Evolutionary conservation across 805 yeast species (phyloP), one percentile per base, ranked within the genome.

Genomic region (Candida caryicola): DNA sequence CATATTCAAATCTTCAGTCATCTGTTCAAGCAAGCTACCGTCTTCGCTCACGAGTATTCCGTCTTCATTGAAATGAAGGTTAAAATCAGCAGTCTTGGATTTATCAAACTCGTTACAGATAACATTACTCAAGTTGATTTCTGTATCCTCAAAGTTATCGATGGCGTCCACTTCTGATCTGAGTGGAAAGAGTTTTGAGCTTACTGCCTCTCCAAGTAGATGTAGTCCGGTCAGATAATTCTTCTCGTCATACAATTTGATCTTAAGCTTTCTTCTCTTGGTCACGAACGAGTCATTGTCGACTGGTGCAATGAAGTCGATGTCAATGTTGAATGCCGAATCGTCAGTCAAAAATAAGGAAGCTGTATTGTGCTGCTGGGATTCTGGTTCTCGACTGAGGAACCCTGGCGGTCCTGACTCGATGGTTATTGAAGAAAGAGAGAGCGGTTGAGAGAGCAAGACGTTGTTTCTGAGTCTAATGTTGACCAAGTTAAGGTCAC

Each of bases 241-340:
- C 7, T 31, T 31, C 12, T 39, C 33, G 36, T 54, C 57, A 16
- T 31, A 27, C n/a, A 27, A 23, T 18, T 41, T 31, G 25, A 51
- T 52, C 23, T 46, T 50, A 25, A 49, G 31, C 34, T 40, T 47
- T 32, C 60, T 44, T 36, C 46, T 37, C 29, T 45, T 50, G 7
- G 12, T 18, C n/a, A 14, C 23, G 13, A 36, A 36, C 10, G 21
- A 17, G 9, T 41, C 47, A 12, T 38, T 18, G 1, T 36, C 41
- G 33, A 44, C 32, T 1, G 42, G 41, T 0, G 46, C 47, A 3
- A 47, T 43, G 16, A 62, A 53, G 28, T 62, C 62, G 5, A 41
- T 21, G 2, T 46, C 45, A n/a, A 64, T 48, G 30, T 54, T 42
- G 34, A 64, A 64, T 8, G 37, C 28, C 0, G 56, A 54, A 44